These are phyloP conservation scores for Xerocomellus dryophilus DNA, from an alignment of 768 basidiomycete genomes.

Conservation along the genomic window DNA sequence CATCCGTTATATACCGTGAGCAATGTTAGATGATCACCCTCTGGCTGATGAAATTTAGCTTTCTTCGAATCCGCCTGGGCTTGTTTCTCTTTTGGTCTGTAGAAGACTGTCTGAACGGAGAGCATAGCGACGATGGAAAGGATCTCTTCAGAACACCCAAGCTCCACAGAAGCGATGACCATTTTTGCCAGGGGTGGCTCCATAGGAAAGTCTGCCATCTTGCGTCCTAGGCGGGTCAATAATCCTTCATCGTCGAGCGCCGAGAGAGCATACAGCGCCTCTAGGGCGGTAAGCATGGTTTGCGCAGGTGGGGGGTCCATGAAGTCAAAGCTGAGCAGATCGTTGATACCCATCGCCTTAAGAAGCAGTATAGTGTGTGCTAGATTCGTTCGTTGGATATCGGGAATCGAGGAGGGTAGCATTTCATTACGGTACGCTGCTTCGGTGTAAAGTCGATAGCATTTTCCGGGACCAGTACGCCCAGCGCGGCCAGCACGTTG, in stretches of 20 bases:
- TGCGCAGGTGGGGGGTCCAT: slow-evolving; percentile 99
- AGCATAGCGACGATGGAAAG: slow-evolving; percentile 97
- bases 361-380: slow-evolving; percentile 90
- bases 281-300: slow-evolving; percentile 94
- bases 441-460: slow-evolving; percentile 96
- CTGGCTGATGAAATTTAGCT: slow-evolving; percentile 98
- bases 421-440: slow-evolving; percentile 99
- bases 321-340: slow-evolving; percentile 95
- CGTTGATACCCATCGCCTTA: slow-evolving; percentile 99
- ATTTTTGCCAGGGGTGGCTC: slow-evolving; percentile 96
- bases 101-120: slow-evolving; percentile 94
- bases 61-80: slow-evolving; percentile 99
- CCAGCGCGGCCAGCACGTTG: slow-evolving; percentile 96
- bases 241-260: slow-evolving; percentile 97
- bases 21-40: slow-evolving; percentile 92
- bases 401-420: slow-evolving; percentile 95
- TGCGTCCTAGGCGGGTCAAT: slow-evolving; percentile 88
- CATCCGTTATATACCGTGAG: slow-evolving; percentile 97
- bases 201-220: slow-evolving; percentile 99
- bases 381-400: slow-evolving; percentile 94
- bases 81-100: slow-evolving; percentile 99
- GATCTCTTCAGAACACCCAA: slow-evolving; percentile 98
- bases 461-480: slow-evolving; percentile 96
- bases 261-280: slow-evolving; percentile 90
- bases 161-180: slow-evolving; percentile 95